Evolutionary conservation across 2,329 filamentous ascomycete species (phyloP), one percentile per base, ranked within the genome.

Genomic region (Fusarium ambrosium): DNA sequence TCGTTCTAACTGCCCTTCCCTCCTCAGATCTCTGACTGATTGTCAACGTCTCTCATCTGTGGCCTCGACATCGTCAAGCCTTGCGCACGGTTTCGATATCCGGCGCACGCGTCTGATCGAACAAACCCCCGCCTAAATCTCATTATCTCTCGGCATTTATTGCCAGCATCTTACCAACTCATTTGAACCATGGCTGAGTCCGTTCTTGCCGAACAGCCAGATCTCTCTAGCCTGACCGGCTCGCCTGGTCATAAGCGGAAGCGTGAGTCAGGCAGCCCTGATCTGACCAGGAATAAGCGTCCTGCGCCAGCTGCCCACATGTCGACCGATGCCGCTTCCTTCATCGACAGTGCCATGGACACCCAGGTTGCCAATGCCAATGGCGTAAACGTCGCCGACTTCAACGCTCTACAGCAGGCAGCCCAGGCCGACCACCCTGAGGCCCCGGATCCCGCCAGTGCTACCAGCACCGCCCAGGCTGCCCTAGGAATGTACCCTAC

Each of bases 401-500:
- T 90, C 76, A 87, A 85, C 71, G 89, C 88, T 36, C 85, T 90
- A 7, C 88, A 89, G 73, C 88, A 90, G 77, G 88, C 88, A 11
- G 84, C 88, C 7, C 81, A 82, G 53, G 82, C 80, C 27, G 82
- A 88, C 20, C 87, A 89, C 71, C 81, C 83, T 14, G 87, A 88
- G 62, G 80, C 84, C 11, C 79, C 87, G 14, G 87, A 90, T 72
- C 85, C 87, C 13, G 83, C 86, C 65, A 89, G 87, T 76, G 89
- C 88, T 22, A 89, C 89, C 5, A 90, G 85, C 76, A 91, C 89
- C 16, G 89, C 89, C 6, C 89, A 90, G 45, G 89, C 89, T 14
- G 89, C 89, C 32, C 82, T 91, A 4, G 87, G 87, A 66, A 89
- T 91, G 86, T 91, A 90, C 77, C 89, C 89, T 6, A 89, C 89